Conservation (phyloP, 768 basidiomycete species). For the Termitomyces sp. region DNA sequence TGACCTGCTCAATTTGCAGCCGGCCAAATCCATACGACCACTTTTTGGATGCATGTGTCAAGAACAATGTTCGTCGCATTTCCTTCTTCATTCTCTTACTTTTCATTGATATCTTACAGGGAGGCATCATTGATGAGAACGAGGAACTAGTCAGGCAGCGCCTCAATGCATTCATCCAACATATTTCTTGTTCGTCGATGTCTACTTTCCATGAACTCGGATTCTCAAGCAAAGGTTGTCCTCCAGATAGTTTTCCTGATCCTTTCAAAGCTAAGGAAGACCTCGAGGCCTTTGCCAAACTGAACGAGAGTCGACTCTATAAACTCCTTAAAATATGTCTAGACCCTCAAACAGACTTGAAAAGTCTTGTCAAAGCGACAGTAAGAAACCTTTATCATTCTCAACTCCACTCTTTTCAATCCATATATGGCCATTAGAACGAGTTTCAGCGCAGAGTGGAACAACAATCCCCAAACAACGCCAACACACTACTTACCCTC, state of each 20-base stretch:
- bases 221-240: not conserved
- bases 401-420: not conserved
- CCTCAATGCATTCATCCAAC: slow-evolving; percentile 49
- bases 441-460: slow-evolving; percentile 79
- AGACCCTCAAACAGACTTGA: slow-evolving; percentile 82
- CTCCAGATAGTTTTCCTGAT: slow-evolving; percentile 55
- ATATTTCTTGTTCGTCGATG: slow-evolving; percentile 50
- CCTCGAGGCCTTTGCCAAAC: slow-evolving; percentile 73
- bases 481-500: slow-evolving; percentile 64
- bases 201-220: not conserved
- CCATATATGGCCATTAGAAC: slow-evolving; percentile 31
- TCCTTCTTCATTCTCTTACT: not conserved
- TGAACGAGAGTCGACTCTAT: slow-evolving; percentile 84
- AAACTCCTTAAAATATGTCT: slow-evolving; percentile 76
- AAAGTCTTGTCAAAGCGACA: slow-evolving; percentile 69
- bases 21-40: slow-evolving; percentile 67
- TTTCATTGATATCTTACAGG: slow-evolving; percentile 37
- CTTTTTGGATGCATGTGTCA: slow-evolving; percentile 68
- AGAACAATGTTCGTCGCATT: slow-evolving; percentile 69
- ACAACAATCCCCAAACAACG: slow-evolving; percentile 53
- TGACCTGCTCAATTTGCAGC: slow-evolving; percentile 23
- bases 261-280: slow-evolving; percentile 73
- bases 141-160: slow-evolving; percentile 55
- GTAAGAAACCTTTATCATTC: slow-evolving; percentile 26
- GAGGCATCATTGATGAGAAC: slow-evolving; percentile 84